Conservation (phyloP, 345 rosid genomes). For the Arabidopsis thaliana region DNA sequence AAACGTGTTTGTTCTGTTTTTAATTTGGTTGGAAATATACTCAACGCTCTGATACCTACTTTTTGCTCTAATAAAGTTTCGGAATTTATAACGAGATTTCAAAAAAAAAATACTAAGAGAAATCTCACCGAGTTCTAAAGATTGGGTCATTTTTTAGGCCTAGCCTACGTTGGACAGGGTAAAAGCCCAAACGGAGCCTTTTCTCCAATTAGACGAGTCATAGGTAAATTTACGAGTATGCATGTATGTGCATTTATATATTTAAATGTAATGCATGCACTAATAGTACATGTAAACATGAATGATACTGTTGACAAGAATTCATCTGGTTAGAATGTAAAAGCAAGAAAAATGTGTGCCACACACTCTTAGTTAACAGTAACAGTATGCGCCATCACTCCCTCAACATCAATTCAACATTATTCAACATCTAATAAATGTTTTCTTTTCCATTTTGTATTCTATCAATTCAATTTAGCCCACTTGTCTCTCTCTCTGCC, state of each 20-base stretch:
- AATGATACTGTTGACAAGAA: too few relatives aligned
- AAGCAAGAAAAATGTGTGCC: slow-evolving; percentile 35
- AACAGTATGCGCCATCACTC: background rate
- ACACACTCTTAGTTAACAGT: background rate
- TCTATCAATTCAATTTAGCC: background rate
- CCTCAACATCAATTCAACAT: background rate
- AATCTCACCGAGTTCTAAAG: background rate
- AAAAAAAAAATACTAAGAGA: background rate
- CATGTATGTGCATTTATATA: background rate
- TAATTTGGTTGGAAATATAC: too few relatives aligned
- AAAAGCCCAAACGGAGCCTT: slow-evolving; percentile 11
- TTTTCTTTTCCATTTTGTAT: background rate
- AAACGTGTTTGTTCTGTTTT: too few relatives aligned
- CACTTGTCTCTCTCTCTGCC: background rate
- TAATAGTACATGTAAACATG: background rate
- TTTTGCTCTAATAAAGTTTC: background rate
- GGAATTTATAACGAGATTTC: background rate
- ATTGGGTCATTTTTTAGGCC: background rate
- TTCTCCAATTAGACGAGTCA: background rate
- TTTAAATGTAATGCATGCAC: background rate
- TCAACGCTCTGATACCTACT: too few relatives aligned
- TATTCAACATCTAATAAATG: slow-evolving; percentile 31
- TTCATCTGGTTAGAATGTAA: slow-evolving; percentile 14
- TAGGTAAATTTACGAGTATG: background rate
- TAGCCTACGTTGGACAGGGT: background rate